Conservation (phyloP, 75 land plant species). For the Larix kaempferi region DNA sequence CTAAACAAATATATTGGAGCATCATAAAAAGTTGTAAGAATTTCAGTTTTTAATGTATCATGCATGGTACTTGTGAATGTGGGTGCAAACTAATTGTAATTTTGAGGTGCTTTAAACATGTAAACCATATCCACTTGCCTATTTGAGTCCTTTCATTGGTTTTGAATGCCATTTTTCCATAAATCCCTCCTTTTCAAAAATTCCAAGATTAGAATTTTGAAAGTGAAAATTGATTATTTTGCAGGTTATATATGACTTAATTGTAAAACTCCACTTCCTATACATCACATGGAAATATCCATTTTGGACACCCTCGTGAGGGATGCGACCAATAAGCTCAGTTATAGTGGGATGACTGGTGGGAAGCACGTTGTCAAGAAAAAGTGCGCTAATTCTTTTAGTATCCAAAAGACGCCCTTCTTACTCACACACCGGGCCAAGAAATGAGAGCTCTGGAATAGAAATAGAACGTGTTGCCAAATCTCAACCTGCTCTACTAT, state of each 20-base stretch:
- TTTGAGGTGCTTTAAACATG: neutral
- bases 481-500: too few species aligned
- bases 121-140: neutral
- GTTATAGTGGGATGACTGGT: too few species aligned
- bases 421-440: too few species aligned
- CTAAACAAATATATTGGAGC: conserved; percentile 99
- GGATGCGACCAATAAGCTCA: too few species aligned
- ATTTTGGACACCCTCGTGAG: too few species aligned
- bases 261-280: neutral
- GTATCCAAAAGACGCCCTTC: too few species aligned
- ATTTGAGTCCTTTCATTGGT: neutral
- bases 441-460: too few species aligned
- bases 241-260: neutral
- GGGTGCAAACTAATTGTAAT: neutral
- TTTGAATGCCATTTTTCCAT: neutral
- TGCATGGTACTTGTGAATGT: neutral
- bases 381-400: too few species aligned
- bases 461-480: too few species aligned
- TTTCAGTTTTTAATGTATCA: neutral
- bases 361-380: too few species aligned
- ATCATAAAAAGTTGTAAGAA: conserved; percentile 96
- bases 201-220: neutral
- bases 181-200: neutral
- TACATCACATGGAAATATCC: too few species aligned
- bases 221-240: neutral